These are phyloP conservation scores for Apiospora koreana DNA, from an alignment of 2,329 filamentous ascomycete genomes.

Conservation along the genomic window DNA sequence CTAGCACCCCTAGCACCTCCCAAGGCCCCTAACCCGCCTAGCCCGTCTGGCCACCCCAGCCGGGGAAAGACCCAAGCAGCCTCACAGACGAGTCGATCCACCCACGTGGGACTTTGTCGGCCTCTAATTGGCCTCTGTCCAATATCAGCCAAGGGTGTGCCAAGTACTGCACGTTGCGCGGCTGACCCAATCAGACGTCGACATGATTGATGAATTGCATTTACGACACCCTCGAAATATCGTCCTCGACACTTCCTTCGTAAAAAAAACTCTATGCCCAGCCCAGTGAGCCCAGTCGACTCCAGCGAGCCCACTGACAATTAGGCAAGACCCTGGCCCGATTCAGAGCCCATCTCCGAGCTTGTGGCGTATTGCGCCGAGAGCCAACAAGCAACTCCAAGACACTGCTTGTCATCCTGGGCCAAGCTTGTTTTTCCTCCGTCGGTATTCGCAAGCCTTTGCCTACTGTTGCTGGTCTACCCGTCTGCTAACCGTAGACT, in stretches of 20 bases:
- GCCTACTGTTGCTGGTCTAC: neutral
- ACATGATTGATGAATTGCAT: neutral
- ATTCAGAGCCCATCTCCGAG: neutral
- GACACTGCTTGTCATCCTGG: neutral
- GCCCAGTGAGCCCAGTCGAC: no score
- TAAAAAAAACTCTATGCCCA: constrained; percentile 4
- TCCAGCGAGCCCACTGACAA: no score
- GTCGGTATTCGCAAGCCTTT: neutral
- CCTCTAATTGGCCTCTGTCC: neutral
- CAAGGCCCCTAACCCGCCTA: neutral
- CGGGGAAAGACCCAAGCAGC: neutral
- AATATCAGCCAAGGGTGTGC: neutral
- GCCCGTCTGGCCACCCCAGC: neutral
- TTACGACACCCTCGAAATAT: constrained; percentile 2
- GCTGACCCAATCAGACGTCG: neutral
- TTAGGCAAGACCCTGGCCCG: neutral
- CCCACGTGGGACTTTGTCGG: neutral
- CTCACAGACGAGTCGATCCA: constrained; percentile 2
- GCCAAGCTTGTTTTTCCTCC: neutral
- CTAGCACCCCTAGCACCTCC: neutral
- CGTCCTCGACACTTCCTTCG: neutral
- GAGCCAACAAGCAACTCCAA: constrained; percentile 1
- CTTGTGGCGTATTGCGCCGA: constrained; percentile 4
- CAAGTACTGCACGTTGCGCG: neutral
- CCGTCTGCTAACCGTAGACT: no score